Evolutionary conservation across 352 stramenopile species (phyloP).

Genomic region (Globisporangium barbulae): DNA sequence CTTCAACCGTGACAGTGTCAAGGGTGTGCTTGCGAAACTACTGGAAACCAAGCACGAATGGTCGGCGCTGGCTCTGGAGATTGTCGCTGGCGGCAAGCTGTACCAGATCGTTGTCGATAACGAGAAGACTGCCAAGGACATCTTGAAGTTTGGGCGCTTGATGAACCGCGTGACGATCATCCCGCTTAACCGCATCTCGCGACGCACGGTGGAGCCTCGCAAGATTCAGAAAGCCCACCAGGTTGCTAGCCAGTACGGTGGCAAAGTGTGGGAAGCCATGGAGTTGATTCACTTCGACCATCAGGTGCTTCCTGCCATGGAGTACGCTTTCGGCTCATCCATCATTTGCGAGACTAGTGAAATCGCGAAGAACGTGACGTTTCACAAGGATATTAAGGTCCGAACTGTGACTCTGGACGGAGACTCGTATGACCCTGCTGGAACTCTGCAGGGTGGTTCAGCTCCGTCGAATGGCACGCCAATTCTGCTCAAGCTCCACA

Average conservation of each 20-base stretch:
- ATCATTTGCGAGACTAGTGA: slow-evolving; percentile 97
- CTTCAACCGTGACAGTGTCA: slow-evolving; percentile 96
- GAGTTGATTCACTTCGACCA: slow-evolving; percentile 97
- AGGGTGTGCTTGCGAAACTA: slow-evolving; percentile 96
- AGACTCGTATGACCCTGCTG: slow-evolving; percentile 97
- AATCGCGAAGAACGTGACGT: slow-evolving; percentile 83
- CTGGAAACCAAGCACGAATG: slow-evolving; percentile 93
- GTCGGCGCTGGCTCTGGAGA: slow-evolving; percentile 96
- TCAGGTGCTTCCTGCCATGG: slow-evolving; percentile 93
- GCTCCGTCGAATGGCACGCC: slow-evolving; percentile 70
- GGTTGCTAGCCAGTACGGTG: slow-evolving; percentile 87
- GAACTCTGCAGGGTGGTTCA: slow-evolving; percentile 93
- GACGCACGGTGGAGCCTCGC: slow-evolving; percentile 61
- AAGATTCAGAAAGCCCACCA: slow-evolving; percentile 81
- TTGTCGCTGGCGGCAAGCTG: slow-evolving; percentile 96
- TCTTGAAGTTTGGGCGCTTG: slow-evolving; percentile 96
- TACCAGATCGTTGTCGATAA: slow-evolving; percentile 99
- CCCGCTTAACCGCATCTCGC: slow-evolving; percentile 96
- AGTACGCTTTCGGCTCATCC: slow-evolving; percentile 98
- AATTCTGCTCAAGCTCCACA: slow-evolving; percentile 79
- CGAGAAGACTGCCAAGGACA: slow-evolving; percentile 96
- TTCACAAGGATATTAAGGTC: slow-evolving; percentile 92
- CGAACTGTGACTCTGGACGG: slow-evolving; percentile 97
- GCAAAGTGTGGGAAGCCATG: slow-evolving; percentile 91
- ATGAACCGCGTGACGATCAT: slow-evolving; percentile 98